phyloP scores from a whole-genome alignment of 345 rosid genomes.

The Pistacia atlantica region DNA sequence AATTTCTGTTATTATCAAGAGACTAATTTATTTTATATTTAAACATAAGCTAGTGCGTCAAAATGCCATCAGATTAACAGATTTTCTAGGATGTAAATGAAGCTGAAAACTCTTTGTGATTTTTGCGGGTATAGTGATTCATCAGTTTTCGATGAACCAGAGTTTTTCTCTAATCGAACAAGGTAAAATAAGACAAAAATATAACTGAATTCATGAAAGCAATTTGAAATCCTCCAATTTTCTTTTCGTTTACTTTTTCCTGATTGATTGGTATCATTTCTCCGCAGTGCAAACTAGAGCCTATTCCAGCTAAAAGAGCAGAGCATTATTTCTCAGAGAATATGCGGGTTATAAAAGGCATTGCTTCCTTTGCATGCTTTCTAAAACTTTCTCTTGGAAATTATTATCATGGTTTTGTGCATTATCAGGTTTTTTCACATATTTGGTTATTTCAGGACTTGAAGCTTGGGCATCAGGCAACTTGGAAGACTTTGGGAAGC shows the following conservation, averaged over 20 bases:
- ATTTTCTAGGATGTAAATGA: not conserved
- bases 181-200: not conserved
- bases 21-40: not conserved
- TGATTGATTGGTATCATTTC: constrained; percentile 2
- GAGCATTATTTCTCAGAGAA: constrained; percentile 90
- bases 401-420: not conserved
- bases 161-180: too few relatives aligned
- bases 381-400: constrained; percentile 9
- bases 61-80: not conserved
- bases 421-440: not conserved
- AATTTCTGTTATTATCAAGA: not conserved
- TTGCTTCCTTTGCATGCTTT: constrained; percentile 1
- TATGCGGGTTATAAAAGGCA: constrained; percentile 76
- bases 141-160: not conserved
- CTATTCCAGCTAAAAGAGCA: constrained; percentile 74
- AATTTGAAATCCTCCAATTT: constrained; percentile 5
- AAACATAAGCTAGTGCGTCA: not conserved
- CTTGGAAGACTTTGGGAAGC: constrained; percentile 67
- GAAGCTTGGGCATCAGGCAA: constrained; percentile 85
- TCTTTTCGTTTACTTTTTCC: not conserved
- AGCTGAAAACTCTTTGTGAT: too few relatives aligned
- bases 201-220: not conserved
- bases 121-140: not conserved
- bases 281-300: constrained; percentile 55
- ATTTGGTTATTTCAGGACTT: constrained; percentile 52